Percentiles rank a stretch among this genome's conserved stretches.
These are phyloP conservation scores for Lobulomyces angularis DNA, from an alignment of 192 early-diverging fungal species.

Conservation along the genomic window DNA sequence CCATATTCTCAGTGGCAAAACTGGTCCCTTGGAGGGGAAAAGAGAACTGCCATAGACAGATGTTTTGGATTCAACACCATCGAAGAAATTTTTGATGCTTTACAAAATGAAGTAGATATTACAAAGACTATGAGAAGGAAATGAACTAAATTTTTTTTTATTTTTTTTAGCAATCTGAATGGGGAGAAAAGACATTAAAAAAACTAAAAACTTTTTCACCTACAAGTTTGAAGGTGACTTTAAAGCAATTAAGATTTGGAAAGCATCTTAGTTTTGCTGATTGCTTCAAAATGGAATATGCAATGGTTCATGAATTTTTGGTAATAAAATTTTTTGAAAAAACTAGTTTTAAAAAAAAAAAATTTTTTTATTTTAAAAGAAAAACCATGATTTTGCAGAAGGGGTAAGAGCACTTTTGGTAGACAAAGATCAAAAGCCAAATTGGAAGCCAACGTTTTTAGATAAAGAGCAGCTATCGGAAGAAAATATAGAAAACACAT, in stretches of 20 bases:
- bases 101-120: slow-evolving; percentile 63
- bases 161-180: slow-evolving; percentile 22
- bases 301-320: slow-evolving; percentile 65
- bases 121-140: not conserved
- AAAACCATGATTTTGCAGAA: slow-evolving; percentile 72
- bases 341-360: not conserved
- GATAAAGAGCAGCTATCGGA: slow-evolving; percentile 8
- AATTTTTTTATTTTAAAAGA: slow-evolving; percentile 9
- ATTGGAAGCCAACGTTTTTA: slow-evolving; percentile 59
- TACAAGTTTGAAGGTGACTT: slow-evolving; percentile 75
- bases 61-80: slow-evolving; percentile 74
- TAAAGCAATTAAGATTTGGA: slow-evolving; percentile 70
- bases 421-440: slow-evolving; percentile 42
- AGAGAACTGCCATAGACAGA: slow-evolving; percentile 60
- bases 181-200: slow-evolving; percentile 56
- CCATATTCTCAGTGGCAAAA: slow-evolving; percentile 13
- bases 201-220: slow-evolving; percentile 63
- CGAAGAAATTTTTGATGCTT: slow-evolving; percentile 69
- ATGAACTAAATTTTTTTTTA: slow-evolving; percentile 5
- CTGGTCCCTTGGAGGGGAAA: slow-evolving; percentile 34
- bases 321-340: slow-evolving; percentile 6
- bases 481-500: slow-evolving; percentile 13
- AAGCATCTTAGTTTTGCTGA: slow-evolving; percentile 50
- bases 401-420: slow-evolving; percentile 73
- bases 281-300: slow-evolving; percentile 79